Evolutionary conservation across 1,284 basidiomycete genomes (phyloP), one percentile per base, ranked within the genome.

Genomic region (Cerioporus squamosus): DNA sequence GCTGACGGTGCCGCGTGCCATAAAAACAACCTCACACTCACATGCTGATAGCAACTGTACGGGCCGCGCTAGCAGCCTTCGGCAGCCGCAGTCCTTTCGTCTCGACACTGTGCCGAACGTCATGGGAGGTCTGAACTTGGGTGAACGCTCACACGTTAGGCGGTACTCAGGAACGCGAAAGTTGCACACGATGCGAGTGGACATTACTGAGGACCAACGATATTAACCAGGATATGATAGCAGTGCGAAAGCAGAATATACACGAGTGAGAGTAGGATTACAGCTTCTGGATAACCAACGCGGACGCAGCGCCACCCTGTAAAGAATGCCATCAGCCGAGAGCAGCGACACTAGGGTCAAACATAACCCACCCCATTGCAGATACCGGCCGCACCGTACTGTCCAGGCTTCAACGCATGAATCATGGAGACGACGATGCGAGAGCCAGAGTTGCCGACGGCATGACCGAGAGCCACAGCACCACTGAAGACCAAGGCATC

Each of bases 301-400:
- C 93, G 54, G 94, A 94, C 54, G 94, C 93, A 60, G 94, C 95
- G 70, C 95, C 95, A 72, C 95, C 94, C 92, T 94, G 65, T 47
- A 51, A 42, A 39, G 61, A 23, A 55, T 59, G 61, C 63, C 55
- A 54, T 55, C 24, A 60, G 66, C 38, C 68, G 50, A 39, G 22
- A 53, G 39, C 17, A 36, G 9, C 33, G 43, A 33, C 33, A 44
- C 33, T 22, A 49, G 38, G 46, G 59, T 33, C 55, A 26, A n/a
- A 10, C 2, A 17, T 5, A 0, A 81, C 93, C 73, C 75, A 94
- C 93, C 65, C 96, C 96, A 74, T 99, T 99, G 86, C 97, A 99
- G 68, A 99, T 92, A 76, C 92, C 96, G 31, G 97, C 97, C 57
- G 94, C 94, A 70, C 97, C 97, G 72, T 97, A 98, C 80, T 99